Evolutionary conservation across 1,284 basidiomycete genomes (phyloP).

Genomic region (Microbotryum scabiosae): DNA sequence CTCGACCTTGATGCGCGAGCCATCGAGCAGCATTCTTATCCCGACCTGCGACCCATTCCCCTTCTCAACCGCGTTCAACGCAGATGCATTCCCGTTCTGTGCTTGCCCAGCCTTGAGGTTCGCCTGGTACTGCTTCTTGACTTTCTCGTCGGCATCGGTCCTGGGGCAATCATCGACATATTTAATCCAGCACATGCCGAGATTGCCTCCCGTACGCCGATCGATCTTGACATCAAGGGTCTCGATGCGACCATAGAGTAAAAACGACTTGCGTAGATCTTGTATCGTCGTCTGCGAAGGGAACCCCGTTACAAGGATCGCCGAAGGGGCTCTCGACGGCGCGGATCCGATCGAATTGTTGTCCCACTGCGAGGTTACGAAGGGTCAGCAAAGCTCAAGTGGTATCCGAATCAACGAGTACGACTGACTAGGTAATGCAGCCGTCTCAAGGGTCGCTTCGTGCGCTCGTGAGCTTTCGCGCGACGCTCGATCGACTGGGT

Average conservation of each 20-base stretch:
- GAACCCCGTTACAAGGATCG: constrained; percentile 65
- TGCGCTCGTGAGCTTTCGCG: not conserved
- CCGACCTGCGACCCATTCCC: constrained; percentile 43
- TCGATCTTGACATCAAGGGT: constrained; percentile 75
- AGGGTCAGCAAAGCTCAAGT: not conserved
- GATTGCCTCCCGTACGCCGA: constrained; percentile 63
- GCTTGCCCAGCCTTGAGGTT: constrained; percentile 26
- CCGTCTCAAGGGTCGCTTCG: too few relatives aligned
- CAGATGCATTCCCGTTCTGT: constrained; percentile 40
- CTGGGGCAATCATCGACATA: constrained; percentile 46
- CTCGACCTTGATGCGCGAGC: constrained; percentile 38
- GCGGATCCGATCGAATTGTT: constrained; percentile 60
- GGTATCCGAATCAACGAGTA: not conserved
- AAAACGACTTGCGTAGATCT: constrained; percentile 61
- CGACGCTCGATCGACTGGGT: not conserved
- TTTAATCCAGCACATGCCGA: constrained; percentile 73
- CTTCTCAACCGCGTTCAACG: constrained; percentile 37
- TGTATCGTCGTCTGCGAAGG: constrained; percentile 61
- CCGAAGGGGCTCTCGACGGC: constrained; percentile 55
- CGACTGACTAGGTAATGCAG: not conserved
- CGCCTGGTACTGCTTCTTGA: constrained; percentile 16
- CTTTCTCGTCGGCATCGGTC: constrained; percentile 11
- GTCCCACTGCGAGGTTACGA: constrained; percentile 54
- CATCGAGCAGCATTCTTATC: constrained; percentile 35
- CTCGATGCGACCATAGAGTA: constrained; percentile 56